Evolutionary conservation across 495 filamentous ascomycete species (phyloP).

Genomic region (Trichoderma virens): DNA sequence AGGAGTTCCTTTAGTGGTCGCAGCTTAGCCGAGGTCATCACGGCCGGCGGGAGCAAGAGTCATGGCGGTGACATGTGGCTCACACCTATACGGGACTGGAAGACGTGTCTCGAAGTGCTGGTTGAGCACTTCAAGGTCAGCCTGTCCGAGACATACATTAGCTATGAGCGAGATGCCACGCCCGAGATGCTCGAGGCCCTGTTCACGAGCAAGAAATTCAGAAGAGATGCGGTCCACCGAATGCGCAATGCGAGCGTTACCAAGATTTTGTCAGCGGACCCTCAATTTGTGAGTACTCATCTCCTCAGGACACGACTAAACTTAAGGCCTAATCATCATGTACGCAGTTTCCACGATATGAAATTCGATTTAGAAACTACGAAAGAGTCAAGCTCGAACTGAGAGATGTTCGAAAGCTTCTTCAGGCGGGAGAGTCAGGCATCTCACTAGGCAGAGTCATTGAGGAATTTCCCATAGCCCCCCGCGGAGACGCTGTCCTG

Average conservation of each 20-base stretch:
- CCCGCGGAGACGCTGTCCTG: slow-evolving; percentile 27
- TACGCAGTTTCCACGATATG: slow-evolving; percentile 15
- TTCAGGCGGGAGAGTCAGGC: slow-evolving; percentile 15
- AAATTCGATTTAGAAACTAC: slow-evolving; percentile 22
- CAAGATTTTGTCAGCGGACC: slow-evolving; percentile 24
- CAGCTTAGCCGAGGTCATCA: neutral
- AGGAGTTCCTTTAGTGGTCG: slow-evolving; percentile 10
- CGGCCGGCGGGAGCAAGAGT: neutral
- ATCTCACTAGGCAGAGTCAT: slow-evolving; percentile 16
- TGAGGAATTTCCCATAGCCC: slow-evolving; percentile 19
- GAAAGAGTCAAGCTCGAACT: slow-evolving; percentile 20
- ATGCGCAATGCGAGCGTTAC: slow-evolving; percentile 28
- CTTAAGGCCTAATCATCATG: neutral
- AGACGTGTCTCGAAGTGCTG: slow-evolving; percentile 22
- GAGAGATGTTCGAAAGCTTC: slow-evolving; percentile 12
- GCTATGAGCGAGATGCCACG: slow-evolving; percentile 24
- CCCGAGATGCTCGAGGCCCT: slow-evolving; percentile 20
- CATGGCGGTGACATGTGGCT: slow-evolving; percentile 14
- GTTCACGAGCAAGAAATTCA: slow-evolving; percentile 19
- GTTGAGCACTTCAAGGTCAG: slow-evolving; percentile 19
- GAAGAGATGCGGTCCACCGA: slow-evolving; percentile 20
- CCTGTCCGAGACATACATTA: slow-evolving; percentile 23
- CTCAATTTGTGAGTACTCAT: slow-evolving; percentile 15
- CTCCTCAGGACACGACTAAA: neutral
- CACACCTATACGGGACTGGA: slow-evolving; percentile 25